Percentiles rank a stretch among this genome's conserved stretches.
Conservation (phyloP, 2,329 filamentous ascomycete species). For the Teratosphaeria pseudoeucalypti region DNA sequence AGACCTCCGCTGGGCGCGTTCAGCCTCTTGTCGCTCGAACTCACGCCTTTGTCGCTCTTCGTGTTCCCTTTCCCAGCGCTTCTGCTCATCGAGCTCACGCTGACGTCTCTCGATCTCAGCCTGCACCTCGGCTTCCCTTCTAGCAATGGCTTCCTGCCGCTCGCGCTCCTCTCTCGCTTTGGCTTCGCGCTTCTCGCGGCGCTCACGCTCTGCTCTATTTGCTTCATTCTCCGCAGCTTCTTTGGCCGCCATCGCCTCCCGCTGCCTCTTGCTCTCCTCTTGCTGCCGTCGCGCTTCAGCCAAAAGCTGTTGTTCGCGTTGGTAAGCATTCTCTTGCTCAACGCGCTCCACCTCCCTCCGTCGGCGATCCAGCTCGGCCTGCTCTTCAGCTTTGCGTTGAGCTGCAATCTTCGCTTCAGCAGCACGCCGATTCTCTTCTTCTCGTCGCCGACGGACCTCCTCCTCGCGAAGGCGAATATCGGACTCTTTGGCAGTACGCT, state of each 20-base stretch:
- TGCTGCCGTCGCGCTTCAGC: constrained; percentile 2
- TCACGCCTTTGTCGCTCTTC: constrained; percentile 6
- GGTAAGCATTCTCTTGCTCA: constrained; percentile 5
- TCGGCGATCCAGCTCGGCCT: constrained; percentile 7
- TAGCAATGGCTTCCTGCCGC: constrained; percentile 1
- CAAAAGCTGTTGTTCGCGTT: constrained; percentile 3
- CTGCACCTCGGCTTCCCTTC: constrained; percentile 11
- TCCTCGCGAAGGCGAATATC: constrained; percentile 15
- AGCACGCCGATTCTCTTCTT: constrained; percentile 17
- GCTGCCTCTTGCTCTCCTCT: constrained; percentile 3
- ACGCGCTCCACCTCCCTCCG: constrained; percentile 2
- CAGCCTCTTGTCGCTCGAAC: constrained; percentile 14
- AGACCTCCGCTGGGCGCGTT: background rate
- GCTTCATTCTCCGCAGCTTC: constrained; percentile 4
- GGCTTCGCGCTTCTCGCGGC: background rate
- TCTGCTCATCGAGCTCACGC: constrained; percentile 3
- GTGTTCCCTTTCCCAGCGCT: constrained; percentile 2
- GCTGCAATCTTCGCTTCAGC: constrained; percentile 5
- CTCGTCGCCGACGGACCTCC: constrained; percentile 14
- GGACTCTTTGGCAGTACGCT: constrained; percentile 15
- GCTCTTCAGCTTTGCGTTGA: constrained; percentile 6
- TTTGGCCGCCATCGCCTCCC: constrained; percentile 3
- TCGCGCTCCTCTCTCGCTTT: background rate
- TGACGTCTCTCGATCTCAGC: constrained; percentile 7
- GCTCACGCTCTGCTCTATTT: background rate